Percentiles rank a stretch among this genome's conserved stretches.
These are phyloP conservation scores for Emericellopsis atlantica DNA, from an alignment of 2,329 filamentous ascomycete genomes.

Conservation along the genomic window DNA sequence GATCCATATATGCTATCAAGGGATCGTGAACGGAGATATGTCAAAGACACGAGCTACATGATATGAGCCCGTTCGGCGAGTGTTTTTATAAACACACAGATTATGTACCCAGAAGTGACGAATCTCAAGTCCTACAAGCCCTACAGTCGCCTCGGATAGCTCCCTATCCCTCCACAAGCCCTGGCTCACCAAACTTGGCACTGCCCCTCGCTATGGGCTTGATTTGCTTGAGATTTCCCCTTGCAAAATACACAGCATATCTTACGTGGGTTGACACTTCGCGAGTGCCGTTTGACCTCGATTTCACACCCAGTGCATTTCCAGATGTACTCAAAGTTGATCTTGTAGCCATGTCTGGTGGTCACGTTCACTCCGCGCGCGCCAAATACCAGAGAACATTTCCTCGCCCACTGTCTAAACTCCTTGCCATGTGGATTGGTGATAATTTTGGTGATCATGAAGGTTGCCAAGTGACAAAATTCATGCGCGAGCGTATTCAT, in stretches of 20 bases:
- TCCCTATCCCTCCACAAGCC: no score
- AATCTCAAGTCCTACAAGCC: no score
- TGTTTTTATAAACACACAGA: no score
- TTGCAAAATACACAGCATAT: conserved; percentile 73
- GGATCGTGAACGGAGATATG: no score
- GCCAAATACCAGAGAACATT: conserved; percentile 42
- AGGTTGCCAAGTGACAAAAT: conserved; percentile 88
- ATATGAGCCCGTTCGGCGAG: no score
- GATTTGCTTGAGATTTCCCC: conserved; percentile 56
- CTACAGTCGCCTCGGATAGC: no score
- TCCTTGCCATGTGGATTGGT: conserved; percentile 71
- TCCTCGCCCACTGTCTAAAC: conserved; percentile 64
- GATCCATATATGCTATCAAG: no score
- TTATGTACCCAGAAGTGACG: no score
- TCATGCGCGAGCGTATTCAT: conserved; percentile 92
- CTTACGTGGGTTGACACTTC: conserved; percentile 61
- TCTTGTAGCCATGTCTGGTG: conserved; percentile 80
- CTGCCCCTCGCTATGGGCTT: conserved; percentile 57
- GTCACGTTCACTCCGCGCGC: conserved; percentile 62
- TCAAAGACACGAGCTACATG: no score
- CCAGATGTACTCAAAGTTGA: conserved; percentile 91
- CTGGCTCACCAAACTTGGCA: conserved; percentile 20
- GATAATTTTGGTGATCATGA: conserved; percentile 68
- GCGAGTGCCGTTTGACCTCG: conserved; percentile 74
- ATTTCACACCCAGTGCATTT: conserved; percentile 56